phyloP scores from a whole-genome alignment of 2,329 filamentous ascomycete species.

The Arthrinium puccinioides region DNA sequence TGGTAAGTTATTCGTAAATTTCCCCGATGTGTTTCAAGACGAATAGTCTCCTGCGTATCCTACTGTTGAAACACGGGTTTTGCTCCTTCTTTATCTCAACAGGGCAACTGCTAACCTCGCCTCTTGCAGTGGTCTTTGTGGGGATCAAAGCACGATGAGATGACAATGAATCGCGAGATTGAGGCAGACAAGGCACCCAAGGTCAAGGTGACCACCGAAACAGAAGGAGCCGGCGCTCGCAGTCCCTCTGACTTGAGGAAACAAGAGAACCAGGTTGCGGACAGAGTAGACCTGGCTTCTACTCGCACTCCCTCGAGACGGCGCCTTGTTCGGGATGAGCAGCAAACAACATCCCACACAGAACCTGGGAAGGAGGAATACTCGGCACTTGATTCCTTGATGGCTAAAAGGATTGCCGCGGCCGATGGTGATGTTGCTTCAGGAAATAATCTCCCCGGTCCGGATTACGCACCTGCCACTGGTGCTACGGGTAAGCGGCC shows the following conservation, averaged over 20 bases:
- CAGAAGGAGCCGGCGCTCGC: constrained; percentile 35
- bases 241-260: constrained; percentile 31
- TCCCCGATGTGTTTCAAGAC: too few relatives aligned
- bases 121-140: constrained; percentile 84
- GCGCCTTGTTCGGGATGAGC: constrained; percentile 42
- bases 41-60: too few relatives aligned
- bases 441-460: constrained; percentile 35
- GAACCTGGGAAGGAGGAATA: constrained; percentile 23
- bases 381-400: constrained; percentile 34
- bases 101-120: too few relatives aligned
- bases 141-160: constrained; percentile 84
- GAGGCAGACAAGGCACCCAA: constrained; percentile 35
- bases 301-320: constrained; percentile 35
- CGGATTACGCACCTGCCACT: constrained; percentile 34
- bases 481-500: constrained; percentile 55
- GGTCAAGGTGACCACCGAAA: constrained; percentile 30
- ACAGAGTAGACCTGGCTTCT: constrained; percentile 8
- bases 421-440: constrained; percentile 14
- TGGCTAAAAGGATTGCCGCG: constrained; percentile 32
- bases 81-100: too few relatives aligned
- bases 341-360: constrained; percentile 32
- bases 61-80: too few relatives aligned
- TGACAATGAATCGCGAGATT: constrained; percentile 55
- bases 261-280: constrained; percentile 23
- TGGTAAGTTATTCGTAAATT: too few relatives aligned